Conservation (phyloP, 2,329 filamentous ascomycete species). For the Plectosphaerella sp. region DNA sequence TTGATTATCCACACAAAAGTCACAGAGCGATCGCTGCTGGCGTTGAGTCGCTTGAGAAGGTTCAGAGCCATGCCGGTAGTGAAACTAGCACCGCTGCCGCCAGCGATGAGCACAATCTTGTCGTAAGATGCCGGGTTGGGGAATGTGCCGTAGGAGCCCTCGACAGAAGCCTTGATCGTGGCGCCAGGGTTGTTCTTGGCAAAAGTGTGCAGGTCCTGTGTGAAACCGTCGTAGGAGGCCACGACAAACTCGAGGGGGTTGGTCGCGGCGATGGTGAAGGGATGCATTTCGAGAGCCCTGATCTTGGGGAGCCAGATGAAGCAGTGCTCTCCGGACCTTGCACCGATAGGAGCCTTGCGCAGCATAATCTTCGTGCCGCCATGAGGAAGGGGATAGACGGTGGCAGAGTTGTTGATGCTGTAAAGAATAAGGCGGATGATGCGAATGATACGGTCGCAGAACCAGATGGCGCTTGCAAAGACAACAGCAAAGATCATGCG, state of each 20-base stretch:
- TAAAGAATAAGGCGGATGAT: constrained; percentile 36
- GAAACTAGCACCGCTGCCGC: constrained; percentile 57
- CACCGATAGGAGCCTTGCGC: constrained; percentile 39
- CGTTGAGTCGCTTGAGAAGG: constrained; percentile 22
- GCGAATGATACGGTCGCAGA: constrained; percentile 45
- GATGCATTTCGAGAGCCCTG: constrained; percentile 54
- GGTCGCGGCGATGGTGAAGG: constrained; percentile 55
- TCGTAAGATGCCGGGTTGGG: constrained; percentile 33
- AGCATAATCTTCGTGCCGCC: constrained; percentile 52
- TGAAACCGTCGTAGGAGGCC: constrained; percentile 52
- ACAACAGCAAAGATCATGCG: constrained; percentile 35
- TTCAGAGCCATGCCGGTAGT: constrained; percentile 33
- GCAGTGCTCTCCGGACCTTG: constrained; percentile 54
- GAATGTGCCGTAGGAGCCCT: constrained; percentile 50
- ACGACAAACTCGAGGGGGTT: constrained; percentile 55
- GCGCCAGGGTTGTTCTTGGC: constrained; percentile 37
- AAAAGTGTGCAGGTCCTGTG: constrained; percentile 40
- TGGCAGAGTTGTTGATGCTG: constrained; percentile 46
- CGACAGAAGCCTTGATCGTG: constrained; percentile 39
- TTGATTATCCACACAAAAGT: constrained; percentile 36
- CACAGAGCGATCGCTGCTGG: constrained; percentile 18
- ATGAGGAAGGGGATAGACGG: constrained; percentile 46
- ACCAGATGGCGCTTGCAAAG: constrained; percentile 42
- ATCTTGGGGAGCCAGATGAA: constrained; percentile 61
- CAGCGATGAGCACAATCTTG: constrained; percentile 16